Percentiles rank a stretch among this genome's conserved stretches.
Conservation (phyloP, 2,329 filamentous ascomycete genomes). For the Talaromyces pinophilus region DNA sequence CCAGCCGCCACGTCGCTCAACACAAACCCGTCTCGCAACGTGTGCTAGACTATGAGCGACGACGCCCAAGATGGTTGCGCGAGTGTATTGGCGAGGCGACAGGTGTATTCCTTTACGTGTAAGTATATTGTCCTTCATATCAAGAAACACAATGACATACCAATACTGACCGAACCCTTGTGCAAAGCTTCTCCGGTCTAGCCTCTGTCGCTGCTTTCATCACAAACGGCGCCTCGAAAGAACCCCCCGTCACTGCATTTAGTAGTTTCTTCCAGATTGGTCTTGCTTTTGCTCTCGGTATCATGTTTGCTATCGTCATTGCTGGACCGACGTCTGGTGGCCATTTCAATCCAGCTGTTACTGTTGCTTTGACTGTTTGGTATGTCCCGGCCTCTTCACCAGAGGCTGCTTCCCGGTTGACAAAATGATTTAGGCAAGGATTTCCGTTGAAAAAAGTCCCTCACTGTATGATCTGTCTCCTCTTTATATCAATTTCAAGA, state of each 20-base stretch:
- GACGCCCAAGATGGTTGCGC: slow-evolving; percentile 55
- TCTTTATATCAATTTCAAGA: background rate
- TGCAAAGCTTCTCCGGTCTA: slow-evolving; percentile 52
- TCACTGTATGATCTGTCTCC: slow-evolving; percentile 24
- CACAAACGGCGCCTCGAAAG: slow-evolving; percentile 41
- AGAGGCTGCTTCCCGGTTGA: background rate
- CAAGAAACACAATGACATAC: background rate
- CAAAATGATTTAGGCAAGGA: slow-evolving; percentile 54
- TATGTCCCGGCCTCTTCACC: slow-evolving; percentile 25
- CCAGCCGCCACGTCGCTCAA: slow-evolving; percentile 49
- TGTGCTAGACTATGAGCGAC: slow-evolving; percentile 57
- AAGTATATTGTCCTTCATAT: slow-evolving; percentile 22
- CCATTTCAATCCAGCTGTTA: slow-evolving; percentile 58
- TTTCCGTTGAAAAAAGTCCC: slow-evolving; percentile 58
- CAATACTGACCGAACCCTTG: background rate
- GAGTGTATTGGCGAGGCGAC: slow-evolving; percentile 60
- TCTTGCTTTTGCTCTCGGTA: slow-evolving; percentile 58
- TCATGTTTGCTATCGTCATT: slow-evolving; percentile 61
- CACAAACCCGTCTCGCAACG: slow-evolving; percentile 55
- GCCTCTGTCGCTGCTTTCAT: slow-evolving; percentile 56
- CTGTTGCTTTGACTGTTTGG: slow-evolving; percentile 45
- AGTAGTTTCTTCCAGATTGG: slow-evolving; percentile 60
- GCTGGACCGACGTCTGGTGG: slow-evolving; percentile 57
- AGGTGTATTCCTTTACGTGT: slow-evolving; percentile 60
- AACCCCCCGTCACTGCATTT: slow-evolving; percentile 42